phyloP scores from a whole-genome alignment of 129 eudicot species.

The Flaveria robusta region DNA sequence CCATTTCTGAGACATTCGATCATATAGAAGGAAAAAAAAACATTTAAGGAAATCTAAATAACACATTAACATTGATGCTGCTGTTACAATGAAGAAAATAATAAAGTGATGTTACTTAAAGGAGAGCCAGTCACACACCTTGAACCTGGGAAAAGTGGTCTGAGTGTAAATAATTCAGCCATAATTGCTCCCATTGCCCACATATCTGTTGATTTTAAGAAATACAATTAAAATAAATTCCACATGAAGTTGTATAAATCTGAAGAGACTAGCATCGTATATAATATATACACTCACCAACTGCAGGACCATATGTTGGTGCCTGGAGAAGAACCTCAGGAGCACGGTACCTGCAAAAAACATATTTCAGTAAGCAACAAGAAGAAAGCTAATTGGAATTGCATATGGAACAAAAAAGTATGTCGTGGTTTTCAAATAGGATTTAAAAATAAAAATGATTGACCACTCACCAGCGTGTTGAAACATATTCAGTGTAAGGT shows the following conservation, averaged over 20 bases:
- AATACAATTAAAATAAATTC: background rate
- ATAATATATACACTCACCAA: constrained; percentile 64
- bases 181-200: constrained; percentile 99
- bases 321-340: constrained; percentile 98
- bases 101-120: background rate
- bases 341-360: constrained; percentile 82
- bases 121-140: constrained; percentile 48
- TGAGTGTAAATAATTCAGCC: constrained; percentile 84
- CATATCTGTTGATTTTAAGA: constrained; percentile 63
- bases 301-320: constrained; percentile 86
- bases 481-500: constrained; percentile 95
- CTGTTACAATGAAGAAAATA: background rate
- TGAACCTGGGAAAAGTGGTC: constrained; percentile 96
- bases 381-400: background rate
- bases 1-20: background rate
- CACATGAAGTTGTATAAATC: constrained; percentile 4
- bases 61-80: background rate
- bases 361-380: constrained; percentile 18
- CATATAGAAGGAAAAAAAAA: background rate
- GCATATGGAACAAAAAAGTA: background rate
- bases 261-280: background rate
- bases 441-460: constrained; percentile 8
- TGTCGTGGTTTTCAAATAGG: background rate
- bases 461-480: constrained; percentile 90
- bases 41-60: background rate